Evolutionary conservation across 805 yeast species (phyloP).

Genomic region (Yamadazyma insecticola): DNA sequence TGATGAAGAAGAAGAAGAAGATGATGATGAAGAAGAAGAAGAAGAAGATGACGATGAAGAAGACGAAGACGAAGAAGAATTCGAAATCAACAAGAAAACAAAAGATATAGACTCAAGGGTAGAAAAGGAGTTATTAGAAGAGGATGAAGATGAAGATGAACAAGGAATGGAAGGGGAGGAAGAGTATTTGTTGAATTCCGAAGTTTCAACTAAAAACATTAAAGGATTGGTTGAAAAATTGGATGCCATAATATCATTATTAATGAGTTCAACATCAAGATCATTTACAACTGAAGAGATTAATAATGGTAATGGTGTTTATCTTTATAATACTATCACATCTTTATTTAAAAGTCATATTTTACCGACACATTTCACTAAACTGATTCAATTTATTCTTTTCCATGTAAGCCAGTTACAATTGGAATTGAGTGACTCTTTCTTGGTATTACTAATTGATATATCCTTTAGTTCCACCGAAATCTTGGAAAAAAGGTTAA

Average conservation of each 20-base stretch:
- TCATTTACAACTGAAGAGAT: conserved; percentile 49
- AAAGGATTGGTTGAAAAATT: conserved; percentile 60
- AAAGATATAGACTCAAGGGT: too few species aligned
- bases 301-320: conserved; percentile 59
- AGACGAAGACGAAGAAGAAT: conserved; percentile 21
- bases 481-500: conserved; percentile 69
- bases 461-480: conserved; percentile 70
- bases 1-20: conserved; percentile 26
- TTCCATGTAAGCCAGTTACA: conserved; percentile 80
- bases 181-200: conserved; percentile 44
- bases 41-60: conserved; percentile 24
- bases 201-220: conserved; percentile 36
- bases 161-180: too few species aligned
- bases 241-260: conserved; percentile 59
- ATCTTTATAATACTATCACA: conserved; percentile 66
- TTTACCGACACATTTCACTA: conserved; percentile 87
- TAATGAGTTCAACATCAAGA: conserved; percentile 48
- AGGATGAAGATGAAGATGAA: conserved; percentile 18
- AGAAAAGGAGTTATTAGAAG: too few species aligned
- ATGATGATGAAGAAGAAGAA: conserved; percentile 23
- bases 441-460: conserved; percentile 75
- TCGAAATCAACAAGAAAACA: conserved; percentile 17
- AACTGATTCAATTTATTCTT: conserved; percentile 78
- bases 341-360: conserved; percentile 77
- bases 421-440: conserved; percentile 80